Percentiles rank a stretch among this genome's conserved stretches.
Conservation (phyloP, 257 asterid species). For the Solanum chaucha region DNA sequence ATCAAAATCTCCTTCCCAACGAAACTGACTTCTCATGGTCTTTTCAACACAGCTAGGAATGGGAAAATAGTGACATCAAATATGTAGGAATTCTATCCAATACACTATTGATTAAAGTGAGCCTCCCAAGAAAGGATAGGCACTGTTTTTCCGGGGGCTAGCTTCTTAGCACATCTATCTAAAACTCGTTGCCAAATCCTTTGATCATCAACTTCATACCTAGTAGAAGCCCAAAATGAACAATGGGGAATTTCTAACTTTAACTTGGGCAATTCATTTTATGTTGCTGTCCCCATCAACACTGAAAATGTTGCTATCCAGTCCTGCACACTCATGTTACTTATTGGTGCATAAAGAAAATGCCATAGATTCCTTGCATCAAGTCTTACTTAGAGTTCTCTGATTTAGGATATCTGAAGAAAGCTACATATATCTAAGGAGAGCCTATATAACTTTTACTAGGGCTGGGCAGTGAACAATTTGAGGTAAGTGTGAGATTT, state of each 20-base stretch:
- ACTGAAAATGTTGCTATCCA: not conserved
- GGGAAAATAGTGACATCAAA: not conserved
- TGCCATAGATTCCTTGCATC: not conserved
- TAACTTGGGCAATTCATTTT: not conserved
- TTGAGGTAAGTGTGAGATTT: not conserved
- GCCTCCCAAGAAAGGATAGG: not conserved
- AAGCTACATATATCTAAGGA: not conserved
- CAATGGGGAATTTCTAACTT: not conserved
- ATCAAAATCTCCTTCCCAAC: not conserved
- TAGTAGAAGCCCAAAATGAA: not conserved
- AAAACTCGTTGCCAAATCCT: not conserved
- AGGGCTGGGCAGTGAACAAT: not conserved
- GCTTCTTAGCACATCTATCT: not conserved
- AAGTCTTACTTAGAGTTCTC: not conserved
- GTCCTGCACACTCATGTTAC: not conserved
- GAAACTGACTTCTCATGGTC: not conserved
- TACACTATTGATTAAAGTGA: not conserved
- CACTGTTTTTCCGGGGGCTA: not conserved
- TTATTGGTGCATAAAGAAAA: not conserved
- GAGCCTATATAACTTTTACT: not conserved
- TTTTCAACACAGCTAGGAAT: not conserved
- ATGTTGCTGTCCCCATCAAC: not conserved
- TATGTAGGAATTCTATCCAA: not conserved
- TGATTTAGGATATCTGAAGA: not conserved
- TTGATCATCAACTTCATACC: not conserved